A percentile compares a stretch with the other conserved stretches of the same genome.
These are phyloP conservation scores for Kitagawia praeruptora DNA, from an alignment of 129 eudicot genomes.

Conservation along the genomic window DNA sequence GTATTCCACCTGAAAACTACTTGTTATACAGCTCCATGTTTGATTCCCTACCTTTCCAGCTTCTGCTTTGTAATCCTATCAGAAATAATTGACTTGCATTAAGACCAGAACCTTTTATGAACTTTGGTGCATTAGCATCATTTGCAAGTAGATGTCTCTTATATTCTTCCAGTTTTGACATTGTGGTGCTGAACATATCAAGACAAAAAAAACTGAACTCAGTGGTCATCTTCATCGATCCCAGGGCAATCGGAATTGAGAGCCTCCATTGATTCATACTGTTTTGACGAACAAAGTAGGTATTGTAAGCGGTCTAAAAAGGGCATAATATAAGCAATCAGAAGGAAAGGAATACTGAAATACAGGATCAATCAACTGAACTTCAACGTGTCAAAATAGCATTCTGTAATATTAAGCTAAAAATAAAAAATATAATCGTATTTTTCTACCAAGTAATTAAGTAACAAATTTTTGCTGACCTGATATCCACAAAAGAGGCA, in stretches of 20 bases:
- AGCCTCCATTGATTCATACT: constrained; percentile 6
- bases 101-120: background rate
- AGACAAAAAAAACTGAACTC: background rate
- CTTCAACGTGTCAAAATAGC: background rate
- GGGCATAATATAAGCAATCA: background rate
- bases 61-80: background rate
- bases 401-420: background rate
- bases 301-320: background rate
- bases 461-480: constrained; percentile 31
- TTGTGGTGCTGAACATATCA: background rate
- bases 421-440: background rate
- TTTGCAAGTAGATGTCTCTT: background rate
- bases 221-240: constrained; percentile 6
- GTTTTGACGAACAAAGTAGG: background rate
- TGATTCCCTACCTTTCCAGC: background rate
- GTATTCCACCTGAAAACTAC: background rate
- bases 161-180: background rate
- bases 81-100: background rate
- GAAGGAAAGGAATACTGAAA: background rate
- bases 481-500: constrained; percentile 94
- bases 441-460: background rate
- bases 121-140: background rate
- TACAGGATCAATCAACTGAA: background rate
- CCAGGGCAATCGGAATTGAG: constrained; percentile 2
- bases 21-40: background rate